Evolutionary conservation across 2,329 filamentous ascomycete genomes (phyloP).

Genomic region (Aspergillus piperis): DNA sequence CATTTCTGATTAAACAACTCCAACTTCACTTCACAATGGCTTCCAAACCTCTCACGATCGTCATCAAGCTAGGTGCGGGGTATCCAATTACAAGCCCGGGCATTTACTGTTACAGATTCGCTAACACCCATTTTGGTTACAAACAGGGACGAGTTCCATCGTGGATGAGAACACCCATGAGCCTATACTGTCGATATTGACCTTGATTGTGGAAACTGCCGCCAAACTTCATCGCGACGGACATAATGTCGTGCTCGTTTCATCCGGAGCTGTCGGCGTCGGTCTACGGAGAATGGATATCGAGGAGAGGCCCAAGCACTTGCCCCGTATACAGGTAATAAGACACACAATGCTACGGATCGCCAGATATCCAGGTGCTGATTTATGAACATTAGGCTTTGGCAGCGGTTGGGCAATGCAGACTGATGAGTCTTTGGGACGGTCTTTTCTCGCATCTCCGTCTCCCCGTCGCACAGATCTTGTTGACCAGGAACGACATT

Average conservation of each 20-base stretch:
- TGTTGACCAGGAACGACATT: slow-evolving; percentile 94
- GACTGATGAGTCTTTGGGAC: slow-evolving; percentile 94
- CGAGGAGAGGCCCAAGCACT: slow-evolving; percentile 81
- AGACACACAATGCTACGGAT: slow-evolving; percentile 19
- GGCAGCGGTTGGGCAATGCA: slow-evolving; percentile 93
- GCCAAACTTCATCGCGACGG: slow-evolving; percentile 85
- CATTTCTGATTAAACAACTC: background rate
- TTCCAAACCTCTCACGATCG: slow-evolving; percentile 36
- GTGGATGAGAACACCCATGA: slow-evolving; percentile 95
- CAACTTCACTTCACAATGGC: slow-evolving; percentile 23
- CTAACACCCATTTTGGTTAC: slow-evolving; percentile 21
- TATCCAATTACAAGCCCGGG: slow-evolving; percentile 17
- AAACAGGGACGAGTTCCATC: slow-evolving; percentile 91
- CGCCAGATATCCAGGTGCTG: background rate
- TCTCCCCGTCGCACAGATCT: slow-evolving; percentile 91
- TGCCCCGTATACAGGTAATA: slow-evolving; percentile 78
- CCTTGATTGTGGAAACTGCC: slow-evolving; percentile 90
- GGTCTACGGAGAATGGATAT: slow-evolving; percentile 88
- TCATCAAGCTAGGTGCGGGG: slow-evolving; percentile 44
- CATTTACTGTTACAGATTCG: slow-evolving; percentile 7
- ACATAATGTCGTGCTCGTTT: slow-evolving; percentile 92
- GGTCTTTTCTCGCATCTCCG: slow-evolving; percentile 82
- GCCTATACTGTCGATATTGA: slow-evolving; percentile 85
- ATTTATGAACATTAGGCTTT: slow-evolving; percentile 61
- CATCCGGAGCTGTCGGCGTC: slow-evolving; percentile 94